These are phyloP conservation scores for Cyberlindnera euphorbiae DNA, from an alignment of 805 yeast species.

Conservation along the genomic window DNA sequence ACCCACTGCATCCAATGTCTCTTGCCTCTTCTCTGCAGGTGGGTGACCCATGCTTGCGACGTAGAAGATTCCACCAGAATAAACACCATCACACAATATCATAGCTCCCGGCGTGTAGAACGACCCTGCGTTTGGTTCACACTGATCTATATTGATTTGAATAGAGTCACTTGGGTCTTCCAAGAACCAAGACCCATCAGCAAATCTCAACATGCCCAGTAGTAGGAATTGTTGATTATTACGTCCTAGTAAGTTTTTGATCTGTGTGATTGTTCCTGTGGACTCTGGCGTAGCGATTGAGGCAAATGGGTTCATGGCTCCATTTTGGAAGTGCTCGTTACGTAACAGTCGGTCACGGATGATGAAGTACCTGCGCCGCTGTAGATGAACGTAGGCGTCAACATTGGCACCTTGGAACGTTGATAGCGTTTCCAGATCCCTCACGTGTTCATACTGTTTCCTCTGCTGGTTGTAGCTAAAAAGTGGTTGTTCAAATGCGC, in stretches of 20 bases:
- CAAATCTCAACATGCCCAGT: conserved; percentile 68
- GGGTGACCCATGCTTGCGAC: conserved; percentile 82
- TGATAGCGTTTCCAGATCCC: conserved; percentile 11
- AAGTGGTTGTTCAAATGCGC: conserved; percentile 59
- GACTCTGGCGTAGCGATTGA: conserved; percentile 22
- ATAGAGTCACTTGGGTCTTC: conserved; percentile 81
- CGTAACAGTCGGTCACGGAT: conserved; percentile 68
- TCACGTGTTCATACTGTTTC: conserved; percentile 50
- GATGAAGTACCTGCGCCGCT: conserved; percentile 53
- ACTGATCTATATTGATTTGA: conserved; percentile 52
- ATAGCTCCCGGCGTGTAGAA: conserved; percentile 74
- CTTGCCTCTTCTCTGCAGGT: conserved; percentile 72
- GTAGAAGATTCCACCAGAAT: conserved; percentile 63
- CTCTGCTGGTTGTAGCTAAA: conserved; percentile 57
- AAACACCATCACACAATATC: conserved; percentile 80
- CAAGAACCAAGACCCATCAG: conserved; percentile 64
- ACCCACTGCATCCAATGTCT: conserved; percentile 68
- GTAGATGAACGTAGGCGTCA: conserved; percentile 35
- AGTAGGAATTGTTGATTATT: conserved; percentile 71
- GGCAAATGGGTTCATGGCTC: conserved; percentile 30
- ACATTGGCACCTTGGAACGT: conserved; percentile 26
- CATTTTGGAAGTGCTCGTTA: conserved; percentile 63
- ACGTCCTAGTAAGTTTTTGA: conserved; percentile 83
- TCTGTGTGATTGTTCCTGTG: conserved; percentile 48
- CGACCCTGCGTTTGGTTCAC: conserved; percentile 57